Evolutionary conservation across 2,329 filamentous ascomycete genomes (phyloP).

Genomic region (Ceratocystis ficicola): DNA sequence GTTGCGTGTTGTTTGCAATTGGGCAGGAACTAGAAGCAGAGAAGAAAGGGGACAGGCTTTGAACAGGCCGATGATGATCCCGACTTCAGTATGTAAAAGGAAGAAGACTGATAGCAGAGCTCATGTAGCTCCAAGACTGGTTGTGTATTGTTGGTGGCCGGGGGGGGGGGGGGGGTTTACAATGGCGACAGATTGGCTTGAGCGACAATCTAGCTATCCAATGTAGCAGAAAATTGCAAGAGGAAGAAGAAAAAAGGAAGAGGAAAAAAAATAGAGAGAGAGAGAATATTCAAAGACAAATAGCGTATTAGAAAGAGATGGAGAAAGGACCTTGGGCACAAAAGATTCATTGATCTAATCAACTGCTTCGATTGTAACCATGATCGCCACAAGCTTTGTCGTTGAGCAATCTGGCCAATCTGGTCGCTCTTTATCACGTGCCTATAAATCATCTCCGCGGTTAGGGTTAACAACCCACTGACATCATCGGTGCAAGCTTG

Average conservation of each 20-base stretch:
- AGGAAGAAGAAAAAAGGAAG: neutral
- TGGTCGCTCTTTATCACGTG: neutral
- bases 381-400: slow-evolving; percentile 7
- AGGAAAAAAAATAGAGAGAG: slow-evolving; percentile 5
- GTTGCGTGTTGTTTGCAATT: neutral
- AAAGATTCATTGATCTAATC: neutral
- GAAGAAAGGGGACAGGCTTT: neutral
- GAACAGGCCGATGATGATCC: neutral
- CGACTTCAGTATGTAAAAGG: neutral
- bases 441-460: neutral
- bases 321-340: neutral
- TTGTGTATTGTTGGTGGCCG: neutral
- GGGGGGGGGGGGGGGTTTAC: neutral
- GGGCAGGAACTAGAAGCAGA: neutral
- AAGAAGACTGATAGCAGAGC: neutral
- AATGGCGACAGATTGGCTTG: neutral
- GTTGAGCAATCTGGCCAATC: slow-evolving; percentile 10
- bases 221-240: neutral
- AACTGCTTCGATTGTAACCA: neutral
- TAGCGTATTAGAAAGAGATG: slow-evolving; percentile 5
- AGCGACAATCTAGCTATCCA: neutral
- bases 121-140: neutral
- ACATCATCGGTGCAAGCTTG: neutral
- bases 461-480: neutral
- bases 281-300: slow-evolving; percentile 10